A percentile compares a stretch with the other conserved stretches of the same genome.
These are phyloP conservation scores for Fusarium subtropicale DNA, from an alignment of 2,329 filamentous ascomycete genomes.

Conservation along the genomic window DNA sequence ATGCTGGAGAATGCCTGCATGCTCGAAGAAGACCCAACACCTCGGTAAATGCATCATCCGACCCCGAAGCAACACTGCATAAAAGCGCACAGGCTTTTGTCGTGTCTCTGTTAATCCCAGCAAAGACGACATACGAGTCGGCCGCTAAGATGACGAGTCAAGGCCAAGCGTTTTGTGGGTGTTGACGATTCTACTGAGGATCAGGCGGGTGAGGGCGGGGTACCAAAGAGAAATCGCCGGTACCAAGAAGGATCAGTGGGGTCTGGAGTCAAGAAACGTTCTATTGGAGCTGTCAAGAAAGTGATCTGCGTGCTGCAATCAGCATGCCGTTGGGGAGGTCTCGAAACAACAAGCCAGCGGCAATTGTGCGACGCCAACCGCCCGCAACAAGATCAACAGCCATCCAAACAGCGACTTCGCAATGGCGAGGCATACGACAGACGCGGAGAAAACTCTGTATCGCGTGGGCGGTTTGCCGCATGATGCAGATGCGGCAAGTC, in stretches of 20 bases:
- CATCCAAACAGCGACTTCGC: constrained; percentile 22
- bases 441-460: constrained; percentile 37
- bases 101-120: neutral
- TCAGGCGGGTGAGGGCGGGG: constrained; percentile 38
- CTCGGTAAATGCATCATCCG: constrained; percentile 44
- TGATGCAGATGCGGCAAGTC: constrained; percentile 39
- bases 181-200: constrained; percentile 34
- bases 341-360: constrained; percentile 23
- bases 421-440: constrained; percentile 28
- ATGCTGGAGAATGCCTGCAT: constrained; percentile 97
- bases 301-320: constrained; percentile 21
- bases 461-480: constrained; percentile 31
- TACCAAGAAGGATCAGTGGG: constrained; percentile 27
- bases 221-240: constrained; percentile 23
- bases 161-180: constrained; percentile 27
- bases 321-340: constrained; percentile 10
- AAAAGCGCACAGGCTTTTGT: neutral
- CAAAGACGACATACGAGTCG: constrained; percentile 17
- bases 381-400: constrained; percentile 18
- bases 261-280: constrained; percentile 22
- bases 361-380: constrained; percentile 18
- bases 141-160: constrained; percentile 36
- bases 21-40: constrained; percentile 77
- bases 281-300: constrained; percentile 15
- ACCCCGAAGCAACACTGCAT: constrained; percentile 1